Conservation (phyloP, 2,329 filamentous ascomycete species). For the Pseudopyrenochaeta lycopersici region DNA sequence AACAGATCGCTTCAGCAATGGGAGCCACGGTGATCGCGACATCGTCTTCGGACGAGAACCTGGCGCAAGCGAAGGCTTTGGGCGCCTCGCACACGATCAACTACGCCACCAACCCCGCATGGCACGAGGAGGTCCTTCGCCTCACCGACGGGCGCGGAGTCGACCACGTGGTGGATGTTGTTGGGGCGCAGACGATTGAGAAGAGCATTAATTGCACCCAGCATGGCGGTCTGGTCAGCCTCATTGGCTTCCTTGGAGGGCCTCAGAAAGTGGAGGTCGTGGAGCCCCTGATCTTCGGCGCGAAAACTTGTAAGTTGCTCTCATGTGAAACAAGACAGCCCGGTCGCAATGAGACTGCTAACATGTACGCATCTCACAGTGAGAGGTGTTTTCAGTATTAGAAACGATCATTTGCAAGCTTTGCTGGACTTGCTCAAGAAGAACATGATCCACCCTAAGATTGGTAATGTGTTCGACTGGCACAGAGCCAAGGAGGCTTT, state of each 20-base stretch:
- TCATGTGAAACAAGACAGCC: no score
- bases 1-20: slow-evolving; percentile 34
- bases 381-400: no score
- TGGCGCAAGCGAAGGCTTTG: slow-evolving; percentile 50
- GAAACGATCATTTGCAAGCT: no score
- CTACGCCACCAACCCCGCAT: slow-evolving; percentile 63
- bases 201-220: slow-evolving; percentile 58
- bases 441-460: no score
- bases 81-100: slow-evolving; percentile 57
- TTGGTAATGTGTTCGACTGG: no score
- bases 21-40: slow-evolving; percentile 65
- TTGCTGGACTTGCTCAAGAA: no score
- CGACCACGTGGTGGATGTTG: slow-evolving; percentile 58
- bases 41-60: slow-evolving; percentile 64
- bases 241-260: slow-evolving; percentile 56
- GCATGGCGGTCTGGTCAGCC: slow-evolving; percentile 56
- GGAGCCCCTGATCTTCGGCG: no score
- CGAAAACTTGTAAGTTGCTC: no score
- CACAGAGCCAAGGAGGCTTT: no score
- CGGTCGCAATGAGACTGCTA: no score
- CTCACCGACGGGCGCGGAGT: slow-evolving; percentile 51
- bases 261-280: no score
- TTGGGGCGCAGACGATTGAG: slow-evolving; percentile 52
- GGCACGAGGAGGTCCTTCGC: slow-evolving; percentile 62
- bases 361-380: no score